Evolutionary conservation across 164 flowering plant genomes (phyloP).

Genomic region (Chimonanthus praecox): DNA sequence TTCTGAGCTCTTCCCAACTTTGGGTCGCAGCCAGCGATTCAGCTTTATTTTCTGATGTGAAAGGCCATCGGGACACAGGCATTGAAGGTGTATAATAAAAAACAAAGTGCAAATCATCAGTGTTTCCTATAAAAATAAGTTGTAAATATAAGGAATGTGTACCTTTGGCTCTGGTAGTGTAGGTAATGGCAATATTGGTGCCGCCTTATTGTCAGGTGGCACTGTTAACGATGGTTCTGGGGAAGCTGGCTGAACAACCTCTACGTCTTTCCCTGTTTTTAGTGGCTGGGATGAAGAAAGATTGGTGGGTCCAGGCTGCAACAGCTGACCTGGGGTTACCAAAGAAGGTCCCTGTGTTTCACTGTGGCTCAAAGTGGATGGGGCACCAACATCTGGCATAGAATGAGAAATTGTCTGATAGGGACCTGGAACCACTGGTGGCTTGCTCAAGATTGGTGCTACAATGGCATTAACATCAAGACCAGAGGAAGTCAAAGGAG

Average conservation of each 20-base stretch:
- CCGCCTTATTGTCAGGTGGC: slow-evolving; percentile 39
- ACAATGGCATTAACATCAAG: slow-evolving; percentile 32
- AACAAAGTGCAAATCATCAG: too few relatives aligned
- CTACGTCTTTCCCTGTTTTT: slow-evolving; percentile 52
- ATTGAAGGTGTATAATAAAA: too few relatives aligned
- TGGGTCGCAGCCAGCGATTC: too few relatives aligned
- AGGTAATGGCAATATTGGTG: slow-evolving; percentile 66
- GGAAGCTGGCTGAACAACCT: slow-evolving; percentile 50
- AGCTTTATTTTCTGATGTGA: too few relatives aligned
- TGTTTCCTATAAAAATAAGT: too few relatives aligned
- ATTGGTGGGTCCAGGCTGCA: slow-evolving; percentile 44
- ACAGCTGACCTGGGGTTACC: slow-evolving; percentile 64
- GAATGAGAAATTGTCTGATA: slow-evolving; percentile 39
- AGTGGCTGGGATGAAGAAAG: slow-evolving; percentile 34
- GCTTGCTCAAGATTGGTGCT: slow-evolving; percentile 40
- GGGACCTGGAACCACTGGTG: slow-evolving; percentile 32
- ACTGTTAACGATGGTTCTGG: slow-evolving; percentile 32
- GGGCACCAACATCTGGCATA: slow-evolving; percentile 24
- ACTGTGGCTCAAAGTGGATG: slow-evolving; percentile 29
- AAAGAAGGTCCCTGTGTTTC: slow-evolving; percentile 47
- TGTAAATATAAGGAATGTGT: too few relatives aligned
- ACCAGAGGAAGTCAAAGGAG: slow-evolving; percentile 28
- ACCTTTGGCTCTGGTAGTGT: slow-evolving; percentile 49
- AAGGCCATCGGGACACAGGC: too few relatives aligned
- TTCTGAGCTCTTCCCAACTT: too few relatives aligned